Evolutionary conservation across 2,329 filamentous ascomycete genomes (phyloP).

Genomic region (Acrodontium crateriforme): DNA sequence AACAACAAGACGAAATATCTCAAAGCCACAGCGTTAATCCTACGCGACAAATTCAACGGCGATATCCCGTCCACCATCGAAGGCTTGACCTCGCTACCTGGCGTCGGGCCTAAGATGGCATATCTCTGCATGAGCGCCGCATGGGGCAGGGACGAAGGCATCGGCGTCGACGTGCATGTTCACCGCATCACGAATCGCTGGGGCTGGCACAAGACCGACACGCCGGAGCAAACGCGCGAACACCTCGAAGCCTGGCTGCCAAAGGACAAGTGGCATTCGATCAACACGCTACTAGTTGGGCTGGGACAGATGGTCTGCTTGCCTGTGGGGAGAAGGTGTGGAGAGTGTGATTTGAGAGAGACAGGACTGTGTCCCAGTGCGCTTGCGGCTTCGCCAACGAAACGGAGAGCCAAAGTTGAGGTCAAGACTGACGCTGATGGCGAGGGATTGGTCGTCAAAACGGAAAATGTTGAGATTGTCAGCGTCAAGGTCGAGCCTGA

Average conservation of each 20-base stretch:
- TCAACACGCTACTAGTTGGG: constrained; percentile 79
- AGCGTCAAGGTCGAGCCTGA: constrained; percentile 17
- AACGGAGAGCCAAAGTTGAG: constrained; percentile 29
- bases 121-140: constrained; percentile 74
- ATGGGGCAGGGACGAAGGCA: constrained; percentile 57
- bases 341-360: constrained; percentile 68
- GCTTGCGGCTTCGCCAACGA: constrained; percentile 30
- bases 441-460: constrained; percentile 11
- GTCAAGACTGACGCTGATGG: constrained; percentile 17
- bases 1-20: constrained; percentile 72
- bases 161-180: constrained; percentile 89
- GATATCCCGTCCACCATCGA: constrained; percentile 72
- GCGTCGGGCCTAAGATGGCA: constrained; percentile 91
- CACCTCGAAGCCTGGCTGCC: constrained; percentile 74
- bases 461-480: constrained; percentile 13
- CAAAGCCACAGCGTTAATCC: constrained; percentile 58
- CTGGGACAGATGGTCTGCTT: constrained; percentile 77
- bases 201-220: constrained; percentile 76
- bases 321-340: constrained; percentile 67
- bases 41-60: constrained; percentile 53
- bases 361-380: constrained; percentile 55
- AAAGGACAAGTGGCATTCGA: constrained; percentile 74
- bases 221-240: constrained; percentile 66
- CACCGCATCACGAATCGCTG: constrained; percentile 89
- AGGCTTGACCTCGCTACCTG: constrained; percentile 63